Percentiles rank a stretch among this genome's conserved stretches.
phyloP scores from a whole-genome alignment of 2,329 filamentous ascomycete species.

The Fusarium keratoplasticum region DNA sequence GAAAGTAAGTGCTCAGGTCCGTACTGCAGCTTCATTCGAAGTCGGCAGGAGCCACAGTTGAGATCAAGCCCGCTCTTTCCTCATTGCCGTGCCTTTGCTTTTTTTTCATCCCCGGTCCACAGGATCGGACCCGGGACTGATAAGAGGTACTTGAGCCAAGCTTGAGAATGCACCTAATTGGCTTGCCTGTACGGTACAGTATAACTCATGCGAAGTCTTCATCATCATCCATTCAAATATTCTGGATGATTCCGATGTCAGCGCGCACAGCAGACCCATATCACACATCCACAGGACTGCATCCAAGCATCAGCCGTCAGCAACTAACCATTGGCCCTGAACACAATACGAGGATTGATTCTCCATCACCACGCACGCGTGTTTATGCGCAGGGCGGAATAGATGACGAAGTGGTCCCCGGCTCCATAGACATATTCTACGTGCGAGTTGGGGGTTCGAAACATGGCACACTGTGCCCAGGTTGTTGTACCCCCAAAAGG shows the following conservation, averaged over 20 bases:
- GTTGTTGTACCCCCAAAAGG: not conserved
- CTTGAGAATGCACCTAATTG: not conserved
- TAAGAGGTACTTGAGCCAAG: not conserved
- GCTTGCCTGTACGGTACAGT: not conserved
- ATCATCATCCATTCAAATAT: not conserved
- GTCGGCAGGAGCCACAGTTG: not conserved
- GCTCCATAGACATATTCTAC: not conserved
- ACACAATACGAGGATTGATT: not conserved
- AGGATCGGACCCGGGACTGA: not conserved
- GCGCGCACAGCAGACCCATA: not conserved
- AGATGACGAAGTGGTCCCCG: not conserved
- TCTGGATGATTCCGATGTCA: not conserved
- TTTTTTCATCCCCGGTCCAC: not conserved
- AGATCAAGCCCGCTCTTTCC: conserved; percentile 16
- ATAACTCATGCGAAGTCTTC: not conserved
- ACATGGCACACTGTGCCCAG: not conserved
- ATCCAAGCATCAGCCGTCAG: conserved; percentile 2
- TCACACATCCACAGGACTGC: not conserved
- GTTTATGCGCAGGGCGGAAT: not conserved
- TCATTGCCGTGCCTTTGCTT: conserved; percentile 2
- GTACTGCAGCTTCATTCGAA: not conserved
- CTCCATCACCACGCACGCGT: not conserved
- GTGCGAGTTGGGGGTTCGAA: not conserved
- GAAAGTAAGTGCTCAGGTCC: not conserved
- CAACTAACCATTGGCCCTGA: not conserved